phyloP scores from a whole-genome alignment of 257 asterid genomes.

The Solanum dulcamara region DNA sequence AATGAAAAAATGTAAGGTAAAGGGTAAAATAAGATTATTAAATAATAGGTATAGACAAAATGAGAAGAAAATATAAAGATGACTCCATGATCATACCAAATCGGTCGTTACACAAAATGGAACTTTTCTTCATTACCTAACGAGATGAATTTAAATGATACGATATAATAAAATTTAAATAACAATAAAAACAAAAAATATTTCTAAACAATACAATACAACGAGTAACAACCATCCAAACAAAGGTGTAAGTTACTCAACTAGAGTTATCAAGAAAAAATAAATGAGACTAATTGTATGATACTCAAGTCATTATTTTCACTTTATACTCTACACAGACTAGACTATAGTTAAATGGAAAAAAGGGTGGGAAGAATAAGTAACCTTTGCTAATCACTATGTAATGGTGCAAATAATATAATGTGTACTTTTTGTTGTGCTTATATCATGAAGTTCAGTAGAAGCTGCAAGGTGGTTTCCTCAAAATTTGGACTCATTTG shows the following conservation, averaged over 20 bases:
- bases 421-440: background rate
- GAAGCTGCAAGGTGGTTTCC: conserved; percentile 1
- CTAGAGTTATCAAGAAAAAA: background rate
- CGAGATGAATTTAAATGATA: no score
- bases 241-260: background rate
- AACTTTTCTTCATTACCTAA: no score
- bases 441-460: background rate
- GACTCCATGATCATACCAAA: no score
- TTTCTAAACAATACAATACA: no score
- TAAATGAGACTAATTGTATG: background rate
- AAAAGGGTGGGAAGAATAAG: background rate
- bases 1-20: background rate
- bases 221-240: no score
- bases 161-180: no score
- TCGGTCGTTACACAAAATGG: no score
- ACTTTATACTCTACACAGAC: background rate
- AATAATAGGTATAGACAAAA: no score
- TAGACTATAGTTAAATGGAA: background rate
- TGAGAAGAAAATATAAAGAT: no score
- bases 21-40: no score
- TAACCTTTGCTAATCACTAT: background rate
- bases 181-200: no score
- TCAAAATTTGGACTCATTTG: background rate
- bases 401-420: background rate
- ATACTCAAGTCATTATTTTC: background rate